Base-by-base conservation (phyloP, 2,329 filamentous ascomycete genomes). In the Fusarium hainanense region DNA sequence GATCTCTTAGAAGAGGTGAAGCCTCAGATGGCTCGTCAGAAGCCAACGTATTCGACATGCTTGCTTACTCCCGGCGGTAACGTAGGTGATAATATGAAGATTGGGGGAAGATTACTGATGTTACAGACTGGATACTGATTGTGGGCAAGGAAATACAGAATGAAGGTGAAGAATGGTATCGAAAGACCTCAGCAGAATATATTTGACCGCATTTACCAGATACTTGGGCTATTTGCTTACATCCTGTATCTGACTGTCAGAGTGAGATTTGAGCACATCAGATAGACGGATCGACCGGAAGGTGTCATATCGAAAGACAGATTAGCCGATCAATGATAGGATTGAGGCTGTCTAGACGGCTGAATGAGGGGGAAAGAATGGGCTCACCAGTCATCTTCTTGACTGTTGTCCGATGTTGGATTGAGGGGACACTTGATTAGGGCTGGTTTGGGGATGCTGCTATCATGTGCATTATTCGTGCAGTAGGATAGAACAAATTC, bases 1-100 rank as follows among this genome's bases (percentile, higher is more conserved):
- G n/a, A n/a, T 66, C 64, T 28, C 58, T 66, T 14, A 79, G 67
- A 27, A 79, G 72, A 10, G 77, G 75, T 6, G 76, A 77, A 13
- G 58, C 69, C 56, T 78, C 77, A 10, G 72, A 66, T 12, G 63
- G 65, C 34, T 16, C 30, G 6, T 27, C 43, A 9, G 62, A 60
- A 12, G 51, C 27, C 14, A 27, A 40, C 25, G 41, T 32, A 41
- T 28, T 62, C n/a, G 68, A 47, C 72, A 74, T 74, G 10, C 30
- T 48, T 43, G 34, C 52, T 44, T 11, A 27, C 18, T 25, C 50
- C 32, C 12, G n/a, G 12, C 14, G 12, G 7, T 44, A 28, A 55
- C 21, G 48, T 30, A 25, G 55, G 20, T 21, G 18, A 18, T 21
- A 27, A 25, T 30, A 44, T 10, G 27, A 7, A 20, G 23, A 32